Percentiles rank a stretch among this genome's conserved stretches.
These are phyloP conservation scores for Halenospora varia DNA, from an alignment of 495 filamentous ascomycete species.

Conservation along the genomic window DNA sequence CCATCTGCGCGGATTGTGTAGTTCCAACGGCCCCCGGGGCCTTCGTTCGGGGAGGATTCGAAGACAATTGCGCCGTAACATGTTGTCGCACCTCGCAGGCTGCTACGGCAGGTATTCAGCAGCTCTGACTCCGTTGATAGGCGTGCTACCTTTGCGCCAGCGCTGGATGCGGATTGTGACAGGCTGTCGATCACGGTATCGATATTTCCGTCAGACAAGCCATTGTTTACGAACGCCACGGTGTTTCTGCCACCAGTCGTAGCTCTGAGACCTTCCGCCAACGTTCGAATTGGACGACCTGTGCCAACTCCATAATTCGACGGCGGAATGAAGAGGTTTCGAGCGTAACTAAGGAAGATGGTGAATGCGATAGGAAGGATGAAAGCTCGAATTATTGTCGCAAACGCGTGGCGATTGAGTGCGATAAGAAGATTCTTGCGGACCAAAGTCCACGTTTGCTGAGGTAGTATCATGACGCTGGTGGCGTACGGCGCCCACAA, in stretches of 20 bases:
- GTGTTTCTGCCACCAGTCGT: slow-evolving; percentile 50
- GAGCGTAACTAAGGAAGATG: slow-evolving; percentile 61
- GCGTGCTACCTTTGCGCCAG: slow-evolving; percentile 53
- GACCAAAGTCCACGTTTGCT: slow-evolving; percentile 69
- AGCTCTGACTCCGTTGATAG: slow-evolving; percentile 51
- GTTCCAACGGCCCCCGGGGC: slow-evolving; percentile 66
- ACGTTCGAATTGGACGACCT: slow-evolving; percentile 50
- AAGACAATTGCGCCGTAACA: slow-evolving; percentile 80
- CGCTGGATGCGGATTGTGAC: slow-evolving; percentile 33
- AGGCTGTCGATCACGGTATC: slow-evolving; percentile 63
- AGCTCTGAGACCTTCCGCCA: slow-evolving; percentile 53
- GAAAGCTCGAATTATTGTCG: slow-evolving; percentile 65
- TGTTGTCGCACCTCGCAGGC: slow-evolving; percentile 61
- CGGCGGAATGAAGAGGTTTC: slow-evolving; percentile 64
- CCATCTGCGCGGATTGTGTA: slow-evolving; percentile 77
- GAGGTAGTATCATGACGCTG: slow-evolving; percentile 47
- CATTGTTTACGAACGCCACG: slow-evolving; percentile 79
- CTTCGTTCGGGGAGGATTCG: slow-evolving; percentile 64
- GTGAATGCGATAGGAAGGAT: slow-evolving; percentile 68
- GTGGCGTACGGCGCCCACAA: too few relatives aligned
- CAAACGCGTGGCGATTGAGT: slow-evolving; percentile 55
- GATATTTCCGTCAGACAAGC: slow-evolving; percentile 65
- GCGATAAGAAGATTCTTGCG: slow-evolving; percentile 72
- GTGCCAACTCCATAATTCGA: slow-evolving; percentile 64
- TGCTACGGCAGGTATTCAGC: slow-evolving; percentile 56